Conservation (phyloP, 2,329 filamentous ascomycete species). For the Xylaria hypoxylon region DNA sequence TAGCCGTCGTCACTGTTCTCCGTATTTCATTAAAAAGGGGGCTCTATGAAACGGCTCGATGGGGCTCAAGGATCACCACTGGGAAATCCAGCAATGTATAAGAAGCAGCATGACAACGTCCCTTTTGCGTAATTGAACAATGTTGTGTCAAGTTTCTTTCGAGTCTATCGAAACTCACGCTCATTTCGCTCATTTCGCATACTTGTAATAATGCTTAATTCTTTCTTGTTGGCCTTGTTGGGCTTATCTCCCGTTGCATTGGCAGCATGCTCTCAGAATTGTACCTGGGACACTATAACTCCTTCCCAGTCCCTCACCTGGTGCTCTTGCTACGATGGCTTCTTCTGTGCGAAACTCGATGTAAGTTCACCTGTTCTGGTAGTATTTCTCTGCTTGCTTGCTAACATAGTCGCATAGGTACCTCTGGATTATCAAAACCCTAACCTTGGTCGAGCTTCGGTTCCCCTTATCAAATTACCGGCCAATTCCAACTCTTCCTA, state of each 20-base stretch:
- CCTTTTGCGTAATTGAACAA: not conserved
- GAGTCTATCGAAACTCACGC: not conserved
- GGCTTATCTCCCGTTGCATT: slow-evolving; percentile 2
- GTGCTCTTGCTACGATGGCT: slow-evolving; percentile 29
- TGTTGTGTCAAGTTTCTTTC: not conserved
- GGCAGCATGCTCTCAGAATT: slow-evolving; percentile 28
- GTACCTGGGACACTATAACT: slow-evolving; percentile 32
- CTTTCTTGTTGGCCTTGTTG: not conserved
- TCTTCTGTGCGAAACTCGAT: slow-evolving; percentile 35
- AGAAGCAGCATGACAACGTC: slow-evolving; percentile 1
- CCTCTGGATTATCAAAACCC: slow-evolving; percentile 30
- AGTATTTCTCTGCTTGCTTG: not conserved
- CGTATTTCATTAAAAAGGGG: slow-evolving; percentile 9
- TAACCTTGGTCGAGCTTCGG: slow-evolving; percentile 21
- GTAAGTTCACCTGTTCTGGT: slow-evolving; percentile 1
- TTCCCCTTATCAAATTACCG: slow-evolving; percentile 34
- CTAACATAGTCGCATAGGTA: slow-evolving; percentile 14
- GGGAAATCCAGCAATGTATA: slow-evolving; percentile 7
- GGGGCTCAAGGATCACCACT: not conserved
- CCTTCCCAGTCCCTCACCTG: slow-evolving; percentile 26
- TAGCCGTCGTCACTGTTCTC: not conserved
- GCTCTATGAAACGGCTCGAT: slow-evolving; percentile 2
- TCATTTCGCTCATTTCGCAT: slow-evolving; percentile 6
- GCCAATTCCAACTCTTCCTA: slow-evolving; percentile 23
- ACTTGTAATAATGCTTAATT: not conserved